Percentiles rank a stretch among this genome's conserved stretches.
Evolutionary conservation across 2,329 filamentous ascomycete species (phyloP).

Genomic region (Botrytis squamosa): DNA sequence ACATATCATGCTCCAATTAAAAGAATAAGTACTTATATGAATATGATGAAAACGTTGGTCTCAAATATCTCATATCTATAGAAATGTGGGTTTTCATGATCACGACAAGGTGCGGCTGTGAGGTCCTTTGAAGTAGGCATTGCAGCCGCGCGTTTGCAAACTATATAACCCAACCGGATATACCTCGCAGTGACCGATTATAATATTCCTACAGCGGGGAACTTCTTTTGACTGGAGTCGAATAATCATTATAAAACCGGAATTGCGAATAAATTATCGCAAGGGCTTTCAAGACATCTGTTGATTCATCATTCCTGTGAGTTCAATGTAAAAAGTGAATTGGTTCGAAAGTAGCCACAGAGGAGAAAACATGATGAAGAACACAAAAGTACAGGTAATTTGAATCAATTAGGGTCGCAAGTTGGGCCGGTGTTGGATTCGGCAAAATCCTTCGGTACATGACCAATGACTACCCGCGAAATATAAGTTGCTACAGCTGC

Average conservation of each 20-base stretch:
- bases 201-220: background rate
- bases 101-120: conserved; percentile 2
- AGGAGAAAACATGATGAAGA: background rate
- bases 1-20: no score
- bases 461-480: background rate
- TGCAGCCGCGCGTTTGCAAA: conserved; percentile 9
- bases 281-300: background rate
- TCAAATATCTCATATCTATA: background rate
- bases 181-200: background rate
- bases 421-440: background rate
- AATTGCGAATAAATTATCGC: background rate
- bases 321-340: background rate
- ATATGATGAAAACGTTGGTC: background rate
- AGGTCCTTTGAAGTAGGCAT: background rate
- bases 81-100: background rate
- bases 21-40: no score
- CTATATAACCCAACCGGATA: background rate
- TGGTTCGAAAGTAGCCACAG: background rate
- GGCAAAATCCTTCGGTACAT: background rate
- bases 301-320: background rate
- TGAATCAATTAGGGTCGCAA: background rate
- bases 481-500: background rate
- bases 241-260: background rate
- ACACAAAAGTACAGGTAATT: background rate
- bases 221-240: background rate